phyloP scores from a whole-genome alignment of 768 basidiomycete species.

The Kwoniella botswanensis region DNA sequence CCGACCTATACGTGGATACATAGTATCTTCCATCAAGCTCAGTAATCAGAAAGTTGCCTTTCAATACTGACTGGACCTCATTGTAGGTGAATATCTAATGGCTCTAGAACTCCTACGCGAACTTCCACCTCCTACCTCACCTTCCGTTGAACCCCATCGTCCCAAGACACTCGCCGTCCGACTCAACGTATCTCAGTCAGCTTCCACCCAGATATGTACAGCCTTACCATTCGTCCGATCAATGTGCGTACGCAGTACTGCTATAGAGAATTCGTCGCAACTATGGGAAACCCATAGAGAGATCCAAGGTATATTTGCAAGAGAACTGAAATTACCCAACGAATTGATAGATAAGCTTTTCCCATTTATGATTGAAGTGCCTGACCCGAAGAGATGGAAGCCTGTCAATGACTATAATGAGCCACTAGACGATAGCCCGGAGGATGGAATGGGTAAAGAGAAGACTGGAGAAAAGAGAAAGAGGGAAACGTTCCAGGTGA shows the following conservation, averaged over 20 bases:
- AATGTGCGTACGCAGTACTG: conserved; percentile 7
- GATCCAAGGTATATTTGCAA: conserved; percentile 1
- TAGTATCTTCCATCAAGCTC: not conserved
- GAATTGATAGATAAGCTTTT: conserved; percentile 14
- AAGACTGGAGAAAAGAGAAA: not conserved
- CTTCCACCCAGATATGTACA: conserved; percentile 8
- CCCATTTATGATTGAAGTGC: conserved; percentile 7
- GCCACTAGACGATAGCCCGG: not conserved
- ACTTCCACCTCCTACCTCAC: conserved; percentile 13
- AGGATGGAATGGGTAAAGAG: not conserved
- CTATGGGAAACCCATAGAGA: conserved; percentile 11
- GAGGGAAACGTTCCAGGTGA: not conserved
- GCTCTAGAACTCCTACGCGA: conserved; percentile 3
- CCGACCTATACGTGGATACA: not conserved
- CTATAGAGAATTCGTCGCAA: not conserved
- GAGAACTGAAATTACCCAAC: conserved; percentile 9
- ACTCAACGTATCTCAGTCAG: conserved; percentile 14
- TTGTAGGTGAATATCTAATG: conserved; percentile 15
- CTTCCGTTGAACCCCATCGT: not conserved
- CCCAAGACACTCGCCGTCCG: conserved; percentile 21
- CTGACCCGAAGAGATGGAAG: conserved; percentile 4
- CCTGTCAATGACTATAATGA: conserved; percentile 4
- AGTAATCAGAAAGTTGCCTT: too few relatives aligned
- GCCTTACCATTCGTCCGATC: not conserved
- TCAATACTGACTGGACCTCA: not conserved